Percentiles rank a stretch among this genome's conserved stretches.
phyloP scores from a whole-genome alignment of 2,329 filamentous ascomycete genomes.

The Trichoderma endophyticum region DNA sequence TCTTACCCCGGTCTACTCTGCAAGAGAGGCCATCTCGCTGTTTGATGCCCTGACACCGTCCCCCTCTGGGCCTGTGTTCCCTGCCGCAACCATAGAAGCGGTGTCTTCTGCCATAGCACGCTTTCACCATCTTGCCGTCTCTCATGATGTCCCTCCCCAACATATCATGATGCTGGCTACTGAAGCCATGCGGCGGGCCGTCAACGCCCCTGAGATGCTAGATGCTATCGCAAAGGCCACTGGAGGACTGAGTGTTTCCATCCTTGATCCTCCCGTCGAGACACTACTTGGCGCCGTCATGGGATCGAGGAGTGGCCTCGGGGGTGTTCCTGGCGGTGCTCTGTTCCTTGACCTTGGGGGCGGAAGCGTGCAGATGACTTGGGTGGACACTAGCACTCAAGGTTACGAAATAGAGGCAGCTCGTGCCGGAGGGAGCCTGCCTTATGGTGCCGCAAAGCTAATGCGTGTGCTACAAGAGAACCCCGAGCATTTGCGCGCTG shows the following conservation, averaged over 20 bases:
- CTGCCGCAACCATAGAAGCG: slow-evolving; percentile 55
- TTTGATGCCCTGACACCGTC: slow-evolving; percentile 72
- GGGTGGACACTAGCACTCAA: slow-evolving; percentile 49
- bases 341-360: slow-evolving; percentile 86
- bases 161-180: slow-evolving; percentile 79
- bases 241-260: slow-evolving; percentile 62
- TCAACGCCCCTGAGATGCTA: slow-evolving; percentile 69
- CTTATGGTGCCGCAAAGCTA: slow-evolving; percentile 59
- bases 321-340: slow-evolving; percentile 58
- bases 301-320: slow-evolving; percentile 75
- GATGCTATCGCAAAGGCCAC: slow-evolving; percentile 59
- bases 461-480: slow-evolving; percentile 46
- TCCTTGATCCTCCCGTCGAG: slow-evolving; percentile 77
- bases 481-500: slow-evolving; percentile 39
- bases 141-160: slow-evolving; percentile 61
- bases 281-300: slow-evolving; percentile 73
- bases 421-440: slow-evolving; percentile 53
- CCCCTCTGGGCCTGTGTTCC: slow-evolving; percentile 41
- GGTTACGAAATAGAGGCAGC: slow-evolving; percentile 55
- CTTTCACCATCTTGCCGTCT: slow-evolving; percentile 68
- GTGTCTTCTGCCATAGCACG: slow-evolving; percentile 65
- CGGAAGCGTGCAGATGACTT: slow-evolving; percentile 64
- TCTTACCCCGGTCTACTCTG: slow-evolving; percentile 72
- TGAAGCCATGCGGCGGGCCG: slow-evolving; percentile 79
- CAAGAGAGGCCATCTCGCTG: slow-evolving; percentile 77